These are phyloP conservation scores for Russula vinacea DNA, from an alignment of 768 basidiomycete genomes.

Conservation along the genomic window DNA sequence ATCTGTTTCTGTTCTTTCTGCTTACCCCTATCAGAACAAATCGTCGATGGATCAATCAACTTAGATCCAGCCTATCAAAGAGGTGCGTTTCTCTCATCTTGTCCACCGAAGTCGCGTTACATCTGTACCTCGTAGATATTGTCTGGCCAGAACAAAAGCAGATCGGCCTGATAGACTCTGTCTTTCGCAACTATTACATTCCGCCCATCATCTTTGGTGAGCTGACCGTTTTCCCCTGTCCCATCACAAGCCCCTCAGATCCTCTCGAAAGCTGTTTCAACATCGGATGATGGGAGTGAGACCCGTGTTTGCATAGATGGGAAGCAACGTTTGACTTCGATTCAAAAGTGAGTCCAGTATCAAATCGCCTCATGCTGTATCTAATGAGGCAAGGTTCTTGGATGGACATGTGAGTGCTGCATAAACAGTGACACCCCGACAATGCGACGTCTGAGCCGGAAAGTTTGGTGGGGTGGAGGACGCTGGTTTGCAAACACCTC, in stretches of 20 bases:
- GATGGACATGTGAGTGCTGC: conserved; percentile 55
- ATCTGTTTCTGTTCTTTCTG: background rate
- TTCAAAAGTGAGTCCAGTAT: conserved; percentile 49
- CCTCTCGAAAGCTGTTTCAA: conserved; percentile 45
- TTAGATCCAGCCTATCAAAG: conserved; percentile 78
- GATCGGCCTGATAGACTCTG: conserved; percentile 69
- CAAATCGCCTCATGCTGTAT: background rate
- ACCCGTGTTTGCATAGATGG: conserved; percentile 72
- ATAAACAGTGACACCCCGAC: conserved; percentile 11
- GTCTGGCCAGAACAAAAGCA: conserved; percentile 81
- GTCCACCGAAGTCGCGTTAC: background rate
- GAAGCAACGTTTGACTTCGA: conserved; percentile 76
- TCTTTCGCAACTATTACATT: conserved; percentile 76
- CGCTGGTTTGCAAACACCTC: conserved; percentile 9
- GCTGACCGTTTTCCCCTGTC: conserved; percentile 15
- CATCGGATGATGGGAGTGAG: conserved; percentile 60
- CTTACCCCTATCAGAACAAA: conserved; percentile 50
- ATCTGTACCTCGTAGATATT: conserved; percentile 47
- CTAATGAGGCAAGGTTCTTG: conserved; percentile 45
- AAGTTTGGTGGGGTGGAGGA: background rate
- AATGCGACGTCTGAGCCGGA: conserved; percentile 1
- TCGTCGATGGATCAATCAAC: conserved; percentile 59
- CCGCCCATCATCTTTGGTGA: conserved; percentile 77
- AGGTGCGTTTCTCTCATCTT: conserved; percentile 41
- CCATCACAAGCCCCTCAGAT: background rate